Percentiles rank a stretch among this genome's conserved stretches.
These are phyloP conservation scores for Dactylellina leptospora DNA, from an alignment of 2,329 filamentous ascomycete species.

Conservation along the genomic window DNA sequence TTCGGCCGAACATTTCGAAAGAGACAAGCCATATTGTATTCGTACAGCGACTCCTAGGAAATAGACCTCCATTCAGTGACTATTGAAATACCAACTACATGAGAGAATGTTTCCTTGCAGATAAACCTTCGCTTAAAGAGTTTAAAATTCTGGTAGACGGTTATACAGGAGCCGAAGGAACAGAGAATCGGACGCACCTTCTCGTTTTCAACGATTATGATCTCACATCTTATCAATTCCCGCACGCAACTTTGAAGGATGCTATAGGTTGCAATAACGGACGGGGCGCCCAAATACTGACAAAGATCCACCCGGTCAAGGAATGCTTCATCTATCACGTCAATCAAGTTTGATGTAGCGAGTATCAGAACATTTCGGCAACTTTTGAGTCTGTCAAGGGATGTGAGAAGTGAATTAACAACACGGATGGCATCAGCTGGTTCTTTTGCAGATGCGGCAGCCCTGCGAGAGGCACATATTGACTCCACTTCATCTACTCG, in stretches of 20 bases:
- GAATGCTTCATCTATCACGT: conserved; percentile 56
- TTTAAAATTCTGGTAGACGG: conserved; percentile 28
- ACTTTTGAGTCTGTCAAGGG: conserved; percentile 55
- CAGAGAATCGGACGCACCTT: conserved; percentile 49
- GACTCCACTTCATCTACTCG: conserved; percentile 56
- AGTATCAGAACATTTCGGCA: conserved; percentile 56
- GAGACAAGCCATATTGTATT: conserved; percentile 45
- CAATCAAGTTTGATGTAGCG: conserved; percentile 57
- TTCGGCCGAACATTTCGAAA: conserved; percentile 53
- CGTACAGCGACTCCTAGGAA: conserved; percentile 28
- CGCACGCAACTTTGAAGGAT: conserved; percentile 55
- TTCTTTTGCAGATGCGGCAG: conserved; percentile 54
- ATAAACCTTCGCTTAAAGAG: conserved; percentile 49
- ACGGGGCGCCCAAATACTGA: conserved; percentile 55
- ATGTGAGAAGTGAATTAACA: conserved; percentile 57
- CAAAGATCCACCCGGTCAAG: conserved; percentile 56
- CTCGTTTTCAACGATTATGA: conserved; percentile 53
- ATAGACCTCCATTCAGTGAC: neutral
- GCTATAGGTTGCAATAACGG: conserved; percentile 54
- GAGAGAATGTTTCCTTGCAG: conserved; percentile 52
- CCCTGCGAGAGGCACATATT: conserved; percentile 55
- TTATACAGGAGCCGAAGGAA: conserved; percentile 24
- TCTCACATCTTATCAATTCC: conserved; percentile 55
- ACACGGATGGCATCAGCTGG: conserved; percentile 56
- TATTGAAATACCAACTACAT: conserved; percentile 47